Evolutionary conservation across 148 eudicot genomes (phyloP).

Genomic region (Chenopodium album): DNA sequence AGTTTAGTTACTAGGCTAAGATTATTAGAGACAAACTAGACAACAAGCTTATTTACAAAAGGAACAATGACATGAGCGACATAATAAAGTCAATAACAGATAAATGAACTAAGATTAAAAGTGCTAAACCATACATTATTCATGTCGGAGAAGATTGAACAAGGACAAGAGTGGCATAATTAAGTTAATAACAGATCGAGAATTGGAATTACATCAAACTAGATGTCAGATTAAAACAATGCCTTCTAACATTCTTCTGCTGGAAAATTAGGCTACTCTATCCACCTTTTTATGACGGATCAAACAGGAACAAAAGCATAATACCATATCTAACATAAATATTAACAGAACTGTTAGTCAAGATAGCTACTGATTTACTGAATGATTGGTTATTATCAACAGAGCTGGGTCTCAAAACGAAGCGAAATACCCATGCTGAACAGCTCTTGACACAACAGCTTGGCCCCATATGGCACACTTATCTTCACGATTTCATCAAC

Average conservation of each 20-base stretch:
- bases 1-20: not conserved
- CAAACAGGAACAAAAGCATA: not conserved
- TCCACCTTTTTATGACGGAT: not conserved
- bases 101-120: not conserved
- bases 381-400: constrained; percentile 34
- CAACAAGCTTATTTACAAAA: not conserved
- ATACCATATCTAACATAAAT: not conserved
- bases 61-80: not conserved
- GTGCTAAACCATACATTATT: not conserved
- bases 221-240: not conserved
- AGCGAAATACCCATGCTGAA: constrained; percentile 93
- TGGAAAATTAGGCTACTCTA: not conserved
- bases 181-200: not conserved
- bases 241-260: not conserved
- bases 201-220: not conserved
- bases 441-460: constrained; percentile 86
- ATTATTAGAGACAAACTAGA: not conserved
- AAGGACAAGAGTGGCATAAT: not conserved
- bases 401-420: constrained; percentile 77
- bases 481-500: constrained; percentile 69
- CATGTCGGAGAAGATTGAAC: not conserved
- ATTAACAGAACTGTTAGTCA: not conserved
- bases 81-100: not conserved
- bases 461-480: constrained; percentile 88
- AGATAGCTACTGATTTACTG: not conserved